Evolutionary conservation across 192 early-diverging fungal species (phyloP).

Genomic region (Phycomyces nitens): DNA sequence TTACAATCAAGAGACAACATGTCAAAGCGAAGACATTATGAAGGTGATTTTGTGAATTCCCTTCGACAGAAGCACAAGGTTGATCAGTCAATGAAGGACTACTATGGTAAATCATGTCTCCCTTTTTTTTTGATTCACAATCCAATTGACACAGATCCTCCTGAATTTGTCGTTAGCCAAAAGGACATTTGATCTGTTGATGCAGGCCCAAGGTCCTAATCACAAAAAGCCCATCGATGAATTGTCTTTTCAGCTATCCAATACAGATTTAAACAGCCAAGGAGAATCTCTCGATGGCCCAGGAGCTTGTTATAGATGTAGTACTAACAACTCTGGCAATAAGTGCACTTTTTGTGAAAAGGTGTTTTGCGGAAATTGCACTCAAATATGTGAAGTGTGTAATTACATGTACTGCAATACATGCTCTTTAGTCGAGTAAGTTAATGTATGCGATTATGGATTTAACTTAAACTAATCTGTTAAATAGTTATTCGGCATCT

Average conservation of each 20-base stretch:
- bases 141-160: neutral
- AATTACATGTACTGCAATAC: conserved; percentile 6
- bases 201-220: conserved; percentile 13
- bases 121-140: neutral
- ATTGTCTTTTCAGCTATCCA: neutral
- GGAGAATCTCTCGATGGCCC: neutral
- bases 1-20: conserved; percentile 3
- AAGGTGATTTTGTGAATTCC: conserved; percentile 18
- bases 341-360: conserved; percentile 23
- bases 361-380: conserved; percentile 8
- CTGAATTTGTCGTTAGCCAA: neutral
- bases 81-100: conserved; percentile 2
- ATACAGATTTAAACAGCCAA: neutral
- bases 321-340: neutral
- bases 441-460: neutral
- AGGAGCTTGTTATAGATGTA: neutral
- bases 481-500: conserved; percentile 2
- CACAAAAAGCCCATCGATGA: neutral
- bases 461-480: neutral
- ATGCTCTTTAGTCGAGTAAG: conserved; percentile 26
- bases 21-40: conserved; percentile 18
- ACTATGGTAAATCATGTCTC: conserved; percentile 1
- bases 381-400: conserved; percentile 13
- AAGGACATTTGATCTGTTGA: conserved; percentile 7
- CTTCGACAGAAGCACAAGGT: conserved; percentile 18